Evolutionary conservation across 257 asterid species (phyloP), one percentile per base, ranked within the genome.

Genomic region (Gentiana macrophylla): DNA sequence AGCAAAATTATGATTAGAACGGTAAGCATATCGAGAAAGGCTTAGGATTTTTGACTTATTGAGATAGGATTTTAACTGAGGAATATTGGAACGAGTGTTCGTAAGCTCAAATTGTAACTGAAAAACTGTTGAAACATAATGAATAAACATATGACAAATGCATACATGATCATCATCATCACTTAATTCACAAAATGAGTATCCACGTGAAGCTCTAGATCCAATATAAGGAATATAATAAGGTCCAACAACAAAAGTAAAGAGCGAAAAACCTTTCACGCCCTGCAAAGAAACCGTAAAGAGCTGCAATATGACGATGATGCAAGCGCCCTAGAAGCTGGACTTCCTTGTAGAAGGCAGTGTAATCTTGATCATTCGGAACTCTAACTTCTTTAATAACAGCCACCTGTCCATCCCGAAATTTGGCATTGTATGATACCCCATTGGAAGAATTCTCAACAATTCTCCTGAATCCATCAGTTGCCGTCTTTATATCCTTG

Each of bases 401-500:
- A 51, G 86, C 86, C 54, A 58, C 74, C 60, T 57, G 54, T 7
- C 96, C 96, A 63, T 84, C 75, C 43, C 48, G 75, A 69, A 84
- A 82, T 52, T 43, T 83, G 71, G 98, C 98, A 74, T 60, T 76
- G 73, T 90, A 86, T 57, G 68, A 75, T 59, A 72, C 65, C 61
- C 75, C 88, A 32, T 60, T 58, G 6, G 76, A 68, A 56, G 86
- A 76, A 63, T 45, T 82, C 37, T 63, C 61, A 7, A 76, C 36
- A 37, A 72, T 67, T 67, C 94, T 75, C 61, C 66, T 74, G 66
- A 90, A 86, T 50, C 94, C 82, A 37, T 86, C 89, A 0, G 98
- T 86, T 35, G 96, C 98, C 77, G 71, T 90, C 87, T 86, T 90
- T 77, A 90, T 70, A 50, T 86, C 95, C 59, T 72, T 84, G 67